phyloP scores from a whole-genome alignment of 805 yeast species.

The Ogataea parapolymorpha region DNA sequence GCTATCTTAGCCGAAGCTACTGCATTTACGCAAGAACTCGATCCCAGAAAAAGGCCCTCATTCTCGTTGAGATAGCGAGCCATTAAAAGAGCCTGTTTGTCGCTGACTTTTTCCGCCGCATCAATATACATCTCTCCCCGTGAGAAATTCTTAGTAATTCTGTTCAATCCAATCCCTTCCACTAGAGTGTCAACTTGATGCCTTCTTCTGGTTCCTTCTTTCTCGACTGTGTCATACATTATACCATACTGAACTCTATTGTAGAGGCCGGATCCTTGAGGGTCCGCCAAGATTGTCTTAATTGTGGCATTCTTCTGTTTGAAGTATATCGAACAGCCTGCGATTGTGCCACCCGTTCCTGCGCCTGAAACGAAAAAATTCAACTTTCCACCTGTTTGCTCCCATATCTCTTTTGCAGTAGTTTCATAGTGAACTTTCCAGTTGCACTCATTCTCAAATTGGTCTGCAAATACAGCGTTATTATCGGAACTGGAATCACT shows the following conservation, averaged over 20 bases:
- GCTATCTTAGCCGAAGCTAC: conserved; percentile 79
- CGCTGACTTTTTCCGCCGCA: conserved; percentile 76
- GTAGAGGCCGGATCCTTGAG: conserved; percentile 91
- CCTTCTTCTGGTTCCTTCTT: conserved; percentile 89
- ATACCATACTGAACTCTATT: conserved; percentile 87
- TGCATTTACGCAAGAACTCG: conserved; percentile 90
- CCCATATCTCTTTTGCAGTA: conserved; percentile 92
- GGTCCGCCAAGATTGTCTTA: conserved; percentile 77
- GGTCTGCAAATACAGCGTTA: conserved; percentile 85
- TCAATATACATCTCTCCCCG: conserved; percentile 70
- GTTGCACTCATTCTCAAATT: conserved; percentile 88
- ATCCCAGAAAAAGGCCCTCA: conserved; percentile 90
- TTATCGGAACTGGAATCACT: conserved; percentile 35
- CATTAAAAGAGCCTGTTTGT: conserved; percentile 81
- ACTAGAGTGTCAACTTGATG: conserved; percentile 95
- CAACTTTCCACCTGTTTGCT: conserved; percentile 60
- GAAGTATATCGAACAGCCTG: conserved; percentile 82
- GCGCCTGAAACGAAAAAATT: conserved; percentile 87
- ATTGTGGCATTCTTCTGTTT: conserved; percentile 46
- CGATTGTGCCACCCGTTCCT: conserved; percentile 95
- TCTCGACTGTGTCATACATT: conserved; percentile 86
- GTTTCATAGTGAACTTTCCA: conserved; percentile 80
- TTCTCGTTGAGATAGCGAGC: conserved; percentile 75
- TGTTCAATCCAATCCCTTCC: conserved; percentile 90
- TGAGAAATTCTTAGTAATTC: conserved; percentile 78